Evolutionary conservation across 148 eudicot species (phyloP), one percentile per base, ranked within the genome.

Genomic region (Camellia sinensis): DNA sequence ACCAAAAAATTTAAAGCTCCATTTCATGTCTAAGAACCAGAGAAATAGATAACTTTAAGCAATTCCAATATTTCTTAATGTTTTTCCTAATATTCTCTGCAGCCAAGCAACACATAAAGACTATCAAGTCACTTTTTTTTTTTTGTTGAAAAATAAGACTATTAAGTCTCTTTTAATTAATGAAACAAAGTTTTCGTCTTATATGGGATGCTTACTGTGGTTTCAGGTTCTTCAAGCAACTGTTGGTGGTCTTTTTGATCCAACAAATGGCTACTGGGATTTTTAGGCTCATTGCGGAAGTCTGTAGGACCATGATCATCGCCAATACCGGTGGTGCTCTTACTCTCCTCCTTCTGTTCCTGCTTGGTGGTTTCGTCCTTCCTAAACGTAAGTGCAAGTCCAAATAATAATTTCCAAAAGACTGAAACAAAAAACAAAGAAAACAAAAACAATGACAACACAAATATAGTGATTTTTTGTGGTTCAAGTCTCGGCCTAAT

Each of bases 251-350:
- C 65, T 96, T 96, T 85, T 83, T 87, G 21, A 85, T 96, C 86
- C 99, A 96, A 72, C 99, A 93, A 90, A 96, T 93, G 99, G 99
- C 99, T n/a, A 88, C 98, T 41, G 99, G 99, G 61, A 67, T 93
- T 2, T 93, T 93, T 48, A 94, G 99, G 81, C 84, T 93, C 62
- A 92, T 88, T 74, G 97, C 97, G 7, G 97, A 90, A 53, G 73
- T 87, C 6, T 96, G 97, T 78, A 86, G 99, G 82, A 96, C 94
- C 17, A 92, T 92, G 97, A 93, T 92, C 79, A 89, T 96, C 45
- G 93, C 99, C 10, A 92, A 90, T 78, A 93, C 95, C 2, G 97
- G 99, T 17, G 99, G 99, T 77, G 83, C 95, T 71, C 85, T 96
- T 3, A 73, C 81, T 72, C 89, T 93, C 37, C 93, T 96, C 37